Conservation (phyloP, 23 red algal species). For the Pyropia haitanensis region DNA sequence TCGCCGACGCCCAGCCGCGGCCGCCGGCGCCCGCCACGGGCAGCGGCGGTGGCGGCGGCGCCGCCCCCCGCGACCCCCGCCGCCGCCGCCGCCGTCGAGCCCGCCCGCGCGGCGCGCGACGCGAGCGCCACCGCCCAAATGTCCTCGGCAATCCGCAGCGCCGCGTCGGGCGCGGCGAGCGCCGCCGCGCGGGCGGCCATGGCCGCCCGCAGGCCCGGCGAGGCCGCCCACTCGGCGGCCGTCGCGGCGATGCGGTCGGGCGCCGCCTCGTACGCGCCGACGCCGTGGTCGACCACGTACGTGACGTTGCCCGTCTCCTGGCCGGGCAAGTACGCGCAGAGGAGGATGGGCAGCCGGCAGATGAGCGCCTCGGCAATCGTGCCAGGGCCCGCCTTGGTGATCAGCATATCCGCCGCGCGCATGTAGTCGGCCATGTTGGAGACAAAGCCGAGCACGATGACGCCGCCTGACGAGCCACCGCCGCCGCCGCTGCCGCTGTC, state of each 20-base stretch:
- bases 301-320: slow-evolving; percentile 93
- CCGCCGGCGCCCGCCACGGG: too few species aligned
- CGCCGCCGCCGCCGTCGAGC: too few species aligned
- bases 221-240: slow-evolving; percentile 47
- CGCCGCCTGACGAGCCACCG: not conserved
- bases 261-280: slow-evolving; percentile 56
- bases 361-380: slow-evolving; percentile 96
- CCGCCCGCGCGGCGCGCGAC: too few species aligned
- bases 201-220: slow-evolving; percentile 35
- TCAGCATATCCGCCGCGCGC: slow-evolving; percentile 71
- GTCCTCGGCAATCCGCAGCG: slow-evolving; percentile 33
- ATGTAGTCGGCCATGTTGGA: slow-evolving; percentile 94
- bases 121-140: slow-evolving; percentile 26
- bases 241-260: slow-evolving; percentile 59
- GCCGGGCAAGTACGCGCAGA: slow-evolving; percentile 82
- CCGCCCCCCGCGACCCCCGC: too few species aligned
- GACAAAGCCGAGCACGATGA: slow-evolving; percentile 86
- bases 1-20: too few species aligned
- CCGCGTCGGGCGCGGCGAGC: slow-evolving; percentile 27
- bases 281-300: slow-evolving; percentile 68
- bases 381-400: slow-evolving; percentile 92
- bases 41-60: too few species aligned
- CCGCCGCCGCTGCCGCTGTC: not conserved
- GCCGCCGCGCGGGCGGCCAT: slow-evolving; percentile 33
- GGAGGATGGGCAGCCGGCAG: slow-evolving; percentile 77